These are phyloP conservation scores for Lecanicillium sp. DNA, from an alignment of 2,329 filamentous ascomycete species.

Conservation along the genomic window DNA sequence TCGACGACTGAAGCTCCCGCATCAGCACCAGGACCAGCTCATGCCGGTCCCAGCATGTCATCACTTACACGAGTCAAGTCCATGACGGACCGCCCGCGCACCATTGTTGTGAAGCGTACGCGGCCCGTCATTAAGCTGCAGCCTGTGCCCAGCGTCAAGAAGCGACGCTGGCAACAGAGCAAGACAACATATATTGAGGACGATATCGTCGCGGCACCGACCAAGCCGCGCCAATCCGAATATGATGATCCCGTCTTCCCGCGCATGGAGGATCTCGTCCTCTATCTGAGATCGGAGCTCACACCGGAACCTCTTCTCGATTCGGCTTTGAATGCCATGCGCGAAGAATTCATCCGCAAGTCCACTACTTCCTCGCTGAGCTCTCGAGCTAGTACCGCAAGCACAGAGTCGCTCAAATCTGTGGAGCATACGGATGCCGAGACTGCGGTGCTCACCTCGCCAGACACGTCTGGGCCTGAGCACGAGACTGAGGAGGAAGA, in stretches of 20 bases:
- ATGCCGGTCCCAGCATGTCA: too few species aligned
- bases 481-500: background rate
- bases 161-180: conserved; percentile 22
- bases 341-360: conserved; percentile 15
- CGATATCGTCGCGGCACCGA: conserved; percentile 32
- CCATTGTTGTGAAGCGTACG: conserved; percentile 25
- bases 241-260: conserved; percentile 42
- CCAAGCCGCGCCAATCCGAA: conserved; percentile 15
- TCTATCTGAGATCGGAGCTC: conserved; percentile 44
- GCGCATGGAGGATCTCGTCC: conserved; percentile 49
- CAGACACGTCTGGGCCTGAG: background rate
- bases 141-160: conserved; percentile 24
- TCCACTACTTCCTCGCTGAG: background rate
- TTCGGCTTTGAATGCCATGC: conserved; percentile 41
- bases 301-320: conserved; percentile 37
- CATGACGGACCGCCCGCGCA: conserved; percentile 24
- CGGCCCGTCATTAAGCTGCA: conserved; percentile 25
- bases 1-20: too few species aligned
- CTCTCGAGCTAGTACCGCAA: background rate
- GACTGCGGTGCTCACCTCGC: background rate
- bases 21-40: too few species aligned
- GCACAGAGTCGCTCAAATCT: background rate
- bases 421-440: background rate
- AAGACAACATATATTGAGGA: conserved; percentile 30
- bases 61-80: conserved; percentile 20